Percentiles rank a stretch among this genome's conserved stretches.
phyloP scores from a whole-genome alignment of 2,329 filamentous ascomycete genomes.

The Lachnellula occidentalis region DNA sequence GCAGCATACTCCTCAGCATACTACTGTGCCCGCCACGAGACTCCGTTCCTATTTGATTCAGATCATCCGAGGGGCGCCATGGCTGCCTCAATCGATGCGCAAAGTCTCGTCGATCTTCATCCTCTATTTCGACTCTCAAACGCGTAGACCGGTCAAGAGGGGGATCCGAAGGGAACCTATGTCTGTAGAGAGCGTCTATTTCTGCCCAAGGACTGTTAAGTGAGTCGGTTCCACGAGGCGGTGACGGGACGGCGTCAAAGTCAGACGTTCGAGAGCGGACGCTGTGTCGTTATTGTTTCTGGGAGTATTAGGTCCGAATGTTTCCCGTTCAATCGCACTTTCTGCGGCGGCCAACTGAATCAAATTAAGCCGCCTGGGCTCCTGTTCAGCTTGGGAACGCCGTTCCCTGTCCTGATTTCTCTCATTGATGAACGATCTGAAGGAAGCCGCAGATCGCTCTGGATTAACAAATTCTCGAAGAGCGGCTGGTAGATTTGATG shows the following conservation, averaged over 20 bases:
- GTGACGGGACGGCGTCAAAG: slow-evolving; percentile 21
- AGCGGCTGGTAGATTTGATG: slow-evolving; percentile 21
- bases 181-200: slow-evolving; percentile 37
- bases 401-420: slow-evolving; percentile 31
- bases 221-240: slow-evolving; percentile 24
- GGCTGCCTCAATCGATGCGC: slow-evolving; percentile 24
- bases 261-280: slow-evolving; percentile 21
- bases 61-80: slow-evolving; percentile 23
- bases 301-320: slow-evolving; percentile 1
- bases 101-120: slow-evolving; percentile 30
- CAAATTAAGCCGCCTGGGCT: slow-evolving; percentile 23
- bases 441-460: slow-evolving; percentile 26
- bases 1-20: slow-evolving; percentile 28
- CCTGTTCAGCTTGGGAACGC: slow-evolving; percentile 17
- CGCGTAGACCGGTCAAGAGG: slow-evolving; percentile 20
- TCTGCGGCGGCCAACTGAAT: slow-evolving; percentile 25
- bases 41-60: slow-evolving; percentile 17
- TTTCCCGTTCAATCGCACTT: slow-evolving; percentile 17
- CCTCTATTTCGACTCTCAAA: slow-evolving; percentile 25
- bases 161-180: slow-evolving; percentile 29
- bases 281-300: slow-evolving; percentile 23
- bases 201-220: slow-evolving; percentile 36
- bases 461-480: slow-evolving; percentile 29
- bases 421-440: slow-evolving; percentile 31
- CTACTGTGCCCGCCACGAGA: slow-evolving; percentile 26